These are phyloP conservation scores for Pichia paraexigua DNA, from an alignment of 805 yeast species.

Conservation along the genomic window DNA sequence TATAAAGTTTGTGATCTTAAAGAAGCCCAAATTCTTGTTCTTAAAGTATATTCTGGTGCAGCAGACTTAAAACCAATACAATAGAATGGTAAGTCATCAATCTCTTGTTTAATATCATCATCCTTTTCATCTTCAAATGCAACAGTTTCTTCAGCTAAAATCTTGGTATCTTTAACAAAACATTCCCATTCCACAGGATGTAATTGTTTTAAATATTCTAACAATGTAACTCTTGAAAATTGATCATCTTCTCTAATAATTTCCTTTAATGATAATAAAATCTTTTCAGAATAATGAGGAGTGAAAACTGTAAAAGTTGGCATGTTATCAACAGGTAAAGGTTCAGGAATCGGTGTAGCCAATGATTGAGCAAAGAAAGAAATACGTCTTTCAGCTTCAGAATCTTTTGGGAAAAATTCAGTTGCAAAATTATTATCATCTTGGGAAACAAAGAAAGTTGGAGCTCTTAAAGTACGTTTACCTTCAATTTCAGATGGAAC, in stretches of 20 bases:
- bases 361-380: constrained; percentile 98
- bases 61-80: constrained; percentile 97
- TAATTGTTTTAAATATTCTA: constrained; percentile 89
- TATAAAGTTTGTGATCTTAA: constrained; percentile 93
- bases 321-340: constrained; percentile 98
- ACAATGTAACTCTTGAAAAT: constrained; percentile 85
- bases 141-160: constrained; percentile 90
- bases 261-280: constrained; percentile 85
- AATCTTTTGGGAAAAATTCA: constrained; percentile 93
- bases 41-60: constrained; percentile 90
- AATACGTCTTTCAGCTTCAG: constrained; percentile 99
- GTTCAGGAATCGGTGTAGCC: constrained; percentile 98
- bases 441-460: constrained; percentile 96
- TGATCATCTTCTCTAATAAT: constrained; percentile 96
- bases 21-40: constrained; percentile 99
- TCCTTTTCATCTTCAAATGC: constrained; percentile 65
- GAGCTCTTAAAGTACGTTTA: constrained; percentile 96
- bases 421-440: constrained; percentile 93
- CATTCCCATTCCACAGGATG: constrained; percentile 98
- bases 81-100: constrained; percentile 88
- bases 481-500: constrained; percentile 98
- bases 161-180: constrained; percentile 92
- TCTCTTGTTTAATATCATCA: constrained; percentile 64
- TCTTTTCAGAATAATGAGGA: constrained; percentile 96
- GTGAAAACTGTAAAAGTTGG: constrained; percentile 96